Evolutionary conservation across 23 red algal genomes (phyloP).

Genomic region (Chondrus crispus): DNA sequence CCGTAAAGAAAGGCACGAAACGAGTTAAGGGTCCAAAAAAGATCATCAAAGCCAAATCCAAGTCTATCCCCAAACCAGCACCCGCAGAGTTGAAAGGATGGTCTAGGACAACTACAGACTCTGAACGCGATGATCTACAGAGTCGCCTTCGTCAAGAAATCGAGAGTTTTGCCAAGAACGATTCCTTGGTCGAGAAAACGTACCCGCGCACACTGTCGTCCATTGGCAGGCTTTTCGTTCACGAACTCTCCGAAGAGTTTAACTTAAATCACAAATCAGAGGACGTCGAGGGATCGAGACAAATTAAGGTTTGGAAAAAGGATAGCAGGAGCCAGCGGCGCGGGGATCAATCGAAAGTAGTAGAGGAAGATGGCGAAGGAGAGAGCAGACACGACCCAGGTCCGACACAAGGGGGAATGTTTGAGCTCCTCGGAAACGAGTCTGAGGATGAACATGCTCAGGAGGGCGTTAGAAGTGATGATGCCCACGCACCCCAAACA

Average conservation of each 20-base stretch:
- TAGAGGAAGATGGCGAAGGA: not conserved
- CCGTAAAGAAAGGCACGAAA: not conserved
- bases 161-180: not conserved
- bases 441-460: not conserved
- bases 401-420: not conserved
- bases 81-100: not conserved
- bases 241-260: conserved; percentile 7
- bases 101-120: too few species aligned
- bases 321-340: not conserved
- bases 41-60: not conserved
- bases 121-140: not conserved
- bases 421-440: not conserved
- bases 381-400: not conserved
- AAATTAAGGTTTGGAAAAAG: not conserved
- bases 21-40: not conserved
- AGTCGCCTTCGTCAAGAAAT: not conserved
- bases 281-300: not conserved
- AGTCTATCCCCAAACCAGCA: not conserved
- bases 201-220: not conserved
- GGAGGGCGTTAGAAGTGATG: too few species aligned
- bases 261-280: not conserved
- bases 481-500: too few species aligned
- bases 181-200: not conserved
- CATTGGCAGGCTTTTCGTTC: not conserved
- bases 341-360: not conserved